Evolutionary conservation across 441 rosid species (phyloP), one percentile per base, ranked within the genome.

Genomic region (Adansonia rubrostipa): DNA sequence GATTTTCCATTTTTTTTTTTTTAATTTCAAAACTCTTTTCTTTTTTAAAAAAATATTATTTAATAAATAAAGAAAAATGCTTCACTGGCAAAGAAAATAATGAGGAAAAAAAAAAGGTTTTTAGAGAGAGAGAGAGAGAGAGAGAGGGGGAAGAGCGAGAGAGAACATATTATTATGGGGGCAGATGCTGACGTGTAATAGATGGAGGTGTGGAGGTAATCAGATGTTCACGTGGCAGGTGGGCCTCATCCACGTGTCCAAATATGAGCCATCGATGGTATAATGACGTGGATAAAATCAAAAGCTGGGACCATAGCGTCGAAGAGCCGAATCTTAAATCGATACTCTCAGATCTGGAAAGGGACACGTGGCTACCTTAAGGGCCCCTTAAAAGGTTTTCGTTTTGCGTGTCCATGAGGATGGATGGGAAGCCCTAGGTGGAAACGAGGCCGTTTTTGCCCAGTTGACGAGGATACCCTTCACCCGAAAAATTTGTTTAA

Each of bases 221-320:
- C 15, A 11, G 24, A 20, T 8, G 66, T 51, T 57, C 73, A 81
- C 83, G 84, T 77, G 84, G 74, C 14, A 67, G 3, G 48, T 70
- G 57, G 70, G 74, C 56, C 79, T 73, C 8, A 71, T 50, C 3
- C 9, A 70, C 84, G 79, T 79, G 83, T 77, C 20, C 5, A 9
- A 56, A 28, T 17, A 19, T 1, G 2, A 63, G 62, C 79, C 81
- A 10, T 78, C 6, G 82, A 71, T 71, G 42, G 9, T 8, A 28
- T 22, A 40, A 36, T 82, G 86, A 85, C 76, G 73, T 84, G 87
- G 88, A 84, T 83, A 87, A 87, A 71, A 84, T 89, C 90, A 82
- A 88, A 89, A 85, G 86, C 90, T 71, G 74, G 73, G 83, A 80
- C 54, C 61, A 33, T 40, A 80, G 74, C 45, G 77, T 45, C 40